Base-by-base conservation (phyloP, 2,329 filamentous ascomycete genomes). In the Penicillium sp. region DNA sequence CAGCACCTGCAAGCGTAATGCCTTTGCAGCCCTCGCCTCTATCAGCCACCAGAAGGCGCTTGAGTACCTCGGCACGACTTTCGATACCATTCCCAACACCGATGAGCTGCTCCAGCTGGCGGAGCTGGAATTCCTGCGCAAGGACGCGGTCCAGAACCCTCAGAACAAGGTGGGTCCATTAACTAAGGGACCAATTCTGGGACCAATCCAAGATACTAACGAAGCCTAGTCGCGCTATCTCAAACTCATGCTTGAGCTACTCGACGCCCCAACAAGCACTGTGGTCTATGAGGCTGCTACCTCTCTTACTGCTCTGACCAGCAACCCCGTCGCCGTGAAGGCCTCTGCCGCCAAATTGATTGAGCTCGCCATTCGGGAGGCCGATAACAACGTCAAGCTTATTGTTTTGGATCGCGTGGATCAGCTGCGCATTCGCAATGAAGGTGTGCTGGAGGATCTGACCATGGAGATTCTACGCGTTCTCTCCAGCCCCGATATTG, bases 311-410 rank as follows among this genome's bases (percentile, higher is more conserved):
- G 88, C 93, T 1, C 84, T 99, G 52, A 99, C 95, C 21, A 96
- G 86, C 76, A 99, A 99, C 78, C 93, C 95, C 1, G 95, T 99
- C 13, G 95, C 95, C 19, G 93, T 99, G 58, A 99, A 98, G 79
- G 95, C 95, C 26, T 95, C 95, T 10, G 95, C 95, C 14, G 85
- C 87, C 66, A 99, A 99, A 73, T 95, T 99, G 74, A 96, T 98
- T 63, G 95, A 99, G 76, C 82, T 99, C 9, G 92, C 90, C 73
- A 97, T 99, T 74, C 96, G 96, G 78, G 95, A 98, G 77, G 89
- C 95, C 0, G 95, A 99, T 75, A 99, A 99, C 81, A 99, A 99
- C 72, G 95, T 99, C 63, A 99, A 99, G 80, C 87, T 99, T 46
- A 99, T 99, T 66, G 95, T 99, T 21, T 83, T 99, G 44, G 95